A percentile compares a stretch with the other conserved stretches of the same genome.
These are phyloP conservation scores for Pouteria campechiana DNA, from an alignment of 179 eudicot genomes.

Conservation along the genomic window DNA sequence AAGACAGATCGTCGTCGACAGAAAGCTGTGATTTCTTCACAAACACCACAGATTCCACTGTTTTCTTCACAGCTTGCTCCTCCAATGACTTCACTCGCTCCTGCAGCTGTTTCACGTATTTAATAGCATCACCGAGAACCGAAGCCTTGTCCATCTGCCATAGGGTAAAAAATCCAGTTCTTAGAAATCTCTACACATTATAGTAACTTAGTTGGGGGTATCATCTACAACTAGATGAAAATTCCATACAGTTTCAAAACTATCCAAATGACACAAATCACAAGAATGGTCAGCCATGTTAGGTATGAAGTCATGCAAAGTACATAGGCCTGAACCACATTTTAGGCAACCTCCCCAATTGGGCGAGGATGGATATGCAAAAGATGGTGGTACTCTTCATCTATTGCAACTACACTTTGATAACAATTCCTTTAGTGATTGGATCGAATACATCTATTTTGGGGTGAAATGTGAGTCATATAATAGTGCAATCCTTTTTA, in stretches of 20 bases:
- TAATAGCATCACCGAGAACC: constrained; percentile 28
- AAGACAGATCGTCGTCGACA: neutral
- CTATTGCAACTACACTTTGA: too few species aligned
- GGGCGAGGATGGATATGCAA: too few species aligned
- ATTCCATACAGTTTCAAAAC: neutral
- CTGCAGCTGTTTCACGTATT: constrained; percentile 36
- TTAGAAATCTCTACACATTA: neutral
- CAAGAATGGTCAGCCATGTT: too few species aligned
- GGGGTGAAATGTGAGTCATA: too few species aligned
- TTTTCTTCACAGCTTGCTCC: constrained; percentile 10
- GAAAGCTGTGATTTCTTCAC: constrained; percentile 7
- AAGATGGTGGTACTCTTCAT: too few species aligned
- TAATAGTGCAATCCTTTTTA: too few species aligned
- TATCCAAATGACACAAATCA: too few species aligned
- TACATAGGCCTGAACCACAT: too few species aligned
- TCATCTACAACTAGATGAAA: constrained; percentile 8
- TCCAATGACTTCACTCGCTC: constrained; percentile 26
- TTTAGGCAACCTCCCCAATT: too few species aligned
- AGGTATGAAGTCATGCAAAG: too few species aligned
- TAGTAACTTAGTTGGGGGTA: constrained; percentile 1
- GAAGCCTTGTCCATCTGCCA: constrained; percentile 47
- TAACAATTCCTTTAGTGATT: too few species aligned
- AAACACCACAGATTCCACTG: constrained; percentile 20
- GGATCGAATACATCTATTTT: too few species aligned
- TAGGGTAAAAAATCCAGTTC: neutral